These are phyloP conservation scores for Geotrichum phurueaensis DNA, from an alignment of 1,139 yeast species.

Conservation along the genomic window DNA sequence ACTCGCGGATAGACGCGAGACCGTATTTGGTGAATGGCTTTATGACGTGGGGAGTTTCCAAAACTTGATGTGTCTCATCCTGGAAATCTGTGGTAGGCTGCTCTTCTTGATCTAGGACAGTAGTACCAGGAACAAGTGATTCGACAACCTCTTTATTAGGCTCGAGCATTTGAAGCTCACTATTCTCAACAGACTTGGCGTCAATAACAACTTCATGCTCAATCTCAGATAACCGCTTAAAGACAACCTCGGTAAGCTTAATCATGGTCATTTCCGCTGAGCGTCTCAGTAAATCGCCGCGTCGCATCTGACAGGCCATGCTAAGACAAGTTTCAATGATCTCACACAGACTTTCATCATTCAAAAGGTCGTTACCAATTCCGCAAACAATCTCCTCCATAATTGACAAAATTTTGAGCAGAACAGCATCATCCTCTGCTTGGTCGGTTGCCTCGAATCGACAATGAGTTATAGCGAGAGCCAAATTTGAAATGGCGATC, in stretches of 20 bases:
- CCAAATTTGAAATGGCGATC: slow-evolving; percentile 50
- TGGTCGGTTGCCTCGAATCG: slow-evolving; percentile 95
- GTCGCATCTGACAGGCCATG: slow-evolving; percentile 84
- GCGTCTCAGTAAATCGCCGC: slow-evolving; percentile 82
- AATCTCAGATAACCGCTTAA: slow-evolving; percentile 52
- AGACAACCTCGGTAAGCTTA: slow-evolving; percentile 55
- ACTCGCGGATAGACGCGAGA: slow-evolving; percentile 61
- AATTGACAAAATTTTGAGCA: slow-evolving; percentile 72
- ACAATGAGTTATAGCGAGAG: slow-evolving; percentile 84
- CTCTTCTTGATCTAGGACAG: neutral
- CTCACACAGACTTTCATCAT: slow-evolving; percentile 82
- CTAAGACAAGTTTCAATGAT: slow-evolving; percentile 88
- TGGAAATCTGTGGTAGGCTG: neutral
- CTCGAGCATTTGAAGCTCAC: slow-evolving; percentile 16
- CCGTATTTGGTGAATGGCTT: slow-evolving; percentile 47
- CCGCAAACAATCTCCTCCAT: slow-evolving; percentile 63
- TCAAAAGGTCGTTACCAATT: slow-evolving; percentile 55
- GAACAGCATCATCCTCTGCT: slow-evolving; percentile 84
- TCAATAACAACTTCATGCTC: slow-evolving; percentile 43
- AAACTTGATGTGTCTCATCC: neutral
- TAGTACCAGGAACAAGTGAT: neutral
- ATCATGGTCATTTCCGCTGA: slow-evolving; percentile 86
- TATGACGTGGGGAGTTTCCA: neutral
- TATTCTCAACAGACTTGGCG: slow-evolving; percentile 16
- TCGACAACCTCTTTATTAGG: slow-evolving; percentile 6